Base-by-base conservation (phyloP, 83 land plant species). In the Picea abies region DNA sequence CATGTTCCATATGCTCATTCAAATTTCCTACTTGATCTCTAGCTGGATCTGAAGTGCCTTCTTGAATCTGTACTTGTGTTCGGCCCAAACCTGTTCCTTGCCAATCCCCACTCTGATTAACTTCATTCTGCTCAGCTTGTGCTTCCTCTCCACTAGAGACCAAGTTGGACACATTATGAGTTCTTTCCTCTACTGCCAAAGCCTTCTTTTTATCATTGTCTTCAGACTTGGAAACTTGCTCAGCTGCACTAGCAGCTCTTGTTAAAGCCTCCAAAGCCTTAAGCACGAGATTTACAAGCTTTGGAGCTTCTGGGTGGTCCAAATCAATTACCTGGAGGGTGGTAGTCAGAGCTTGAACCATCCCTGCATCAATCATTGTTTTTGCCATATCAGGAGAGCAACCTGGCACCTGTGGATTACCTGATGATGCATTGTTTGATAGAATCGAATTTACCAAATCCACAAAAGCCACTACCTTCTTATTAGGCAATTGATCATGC, bases 271-370 rank as follows among this genome's bases (percentile, higher is more conserved):
- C 99, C 81, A 98, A 84, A 15, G 95, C 88, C 84, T 94, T 96
- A 19, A 98, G 81, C 44, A 98, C 87, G 37, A 89, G 87, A 83
- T 91, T 94, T 11, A 89, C 91, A 83, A 90, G 84, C 83, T 94
- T 96, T 14, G 96, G 89, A 67, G 97, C 92, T 83, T 94, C 99
- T 70, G 99, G 97, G 79, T 98, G 96, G 64, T 98, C 99, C 85
- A 98, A 75, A 82, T 98, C 99, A 81, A 94, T 87, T 25, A 88
- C 92, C 80, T 86, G 80, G 79, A 98, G 90, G 79, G 93, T 88
- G 63, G 82, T 80, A 17, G 95, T 92, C 10, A 98, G 78, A 67
- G 96, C 91, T 12, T 90, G 91, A 35, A 96, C 90, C 88, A 97
- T 87, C 47, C 96, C 97, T 39, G 93, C 88, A 81, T 96, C 99